A percentile compares a stretch with the other conserved stretches of the same genome.
phyloP scores from a whole-genome alignment of 495 filamentous ascomycete genomes.

The Podospora sp. region DNA sequence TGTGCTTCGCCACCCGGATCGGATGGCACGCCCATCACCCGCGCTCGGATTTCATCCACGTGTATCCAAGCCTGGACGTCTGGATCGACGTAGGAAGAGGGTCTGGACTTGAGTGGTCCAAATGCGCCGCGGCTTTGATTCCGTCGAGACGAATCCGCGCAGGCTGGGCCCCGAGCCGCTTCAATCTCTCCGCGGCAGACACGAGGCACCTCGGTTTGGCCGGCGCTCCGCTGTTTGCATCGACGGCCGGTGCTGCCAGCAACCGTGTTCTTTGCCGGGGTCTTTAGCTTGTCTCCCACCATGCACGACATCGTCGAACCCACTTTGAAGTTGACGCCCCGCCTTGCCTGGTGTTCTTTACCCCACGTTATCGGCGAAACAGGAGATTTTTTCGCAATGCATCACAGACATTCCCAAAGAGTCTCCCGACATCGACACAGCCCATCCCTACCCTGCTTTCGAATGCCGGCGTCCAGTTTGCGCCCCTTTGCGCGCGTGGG shows the following conservation, averaged over 20 bases:
- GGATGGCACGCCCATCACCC: not conserved
- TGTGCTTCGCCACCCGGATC: constrained; percentile 20
- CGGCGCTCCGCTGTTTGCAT: not conserved
- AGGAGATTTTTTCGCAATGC: not conserved
- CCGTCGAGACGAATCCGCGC: not conserved
- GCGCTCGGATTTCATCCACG: constrained; percentile 1
- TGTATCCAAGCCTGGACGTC: not conserved
- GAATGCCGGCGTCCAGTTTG: not conserved
- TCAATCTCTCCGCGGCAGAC: constrained; percentile 6
- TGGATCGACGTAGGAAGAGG: not conserved
- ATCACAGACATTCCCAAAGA: not conserved
- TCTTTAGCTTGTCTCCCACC: constrained; percentile 13
- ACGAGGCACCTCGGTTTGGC: constrained; percentile 5
- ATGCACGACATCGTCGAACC: constrained; percentile 18
- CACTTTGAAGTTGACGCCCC: not conserved
- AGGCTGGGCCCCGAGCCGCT: not conserved
- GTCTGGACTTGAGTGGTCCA: constrained; percentile 15
- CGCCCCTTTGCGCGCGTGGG: not conserved
- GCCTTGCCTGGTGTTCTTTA: not conserved
- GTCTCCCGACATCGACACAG: not conserved
- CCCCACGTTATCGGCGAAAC: constrained; percentile 1
- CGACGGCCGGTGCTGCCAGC: not conserved
- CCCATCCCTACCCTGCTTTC: not conserved
- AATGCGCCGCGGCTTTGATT: not conserved
- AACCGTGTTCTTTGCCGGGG: constrained; percentile 16